Conservation (phyloP, 2,329 filamentous ascomycete genomes). For the Pseudogymnoascus sp. region DNA sequence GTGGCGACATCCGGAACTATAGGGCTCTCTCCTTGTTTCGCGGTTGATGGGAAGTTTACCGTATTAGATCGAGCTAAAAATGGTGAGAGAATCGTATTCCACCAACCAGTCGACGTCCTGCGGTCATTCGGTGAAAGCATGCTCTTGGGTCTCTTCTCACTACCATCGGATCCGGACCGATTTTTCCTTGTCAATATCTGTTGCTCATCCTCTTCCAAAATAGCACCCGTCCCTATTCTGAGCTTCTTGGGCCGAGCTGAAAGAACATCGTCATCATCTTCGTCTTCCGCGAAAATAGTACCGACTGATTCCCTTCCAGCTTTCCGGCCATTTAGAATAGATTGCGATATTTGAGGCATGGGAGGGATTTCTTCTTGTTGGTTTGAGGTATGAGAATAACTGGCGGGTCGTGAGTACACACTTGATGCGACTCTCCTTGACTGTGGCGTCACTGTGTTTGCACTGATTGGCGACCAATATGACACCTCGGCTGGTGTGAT, state of each 20-base stretch:
- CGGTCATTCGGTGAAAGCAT: constrained; percentile 25
- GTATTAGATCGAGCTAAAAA: constrained; percentile 43
- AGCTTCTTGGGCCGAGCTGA: constrained; percentile 15
- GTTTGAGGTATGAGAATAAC: constrained; percentile 28
- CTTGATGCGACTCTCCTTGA: constrained; percentile 22
- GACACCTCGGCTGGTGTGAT: constrained; percentile 43
- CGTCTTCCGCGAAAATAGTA: constrained; percentile 27
- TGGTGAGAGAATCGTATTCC: constrained; percentile 69
- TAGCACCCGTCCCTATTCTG: constrained; percentile 46
- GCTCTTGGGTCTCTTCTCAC: not conserved
- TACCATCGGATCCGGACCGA: not conserved
- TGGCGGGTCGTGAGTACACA: constrained; percentile 53
- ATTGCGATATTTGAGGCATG: constrained; percentile 49
- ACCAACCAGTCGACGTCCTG: constrained; percentile 64
- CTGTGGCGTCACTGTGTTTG: constrained; percentile 16
- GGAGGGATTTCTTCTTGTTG: constrained; percentile 45
- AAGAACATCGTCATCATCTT: constrained; percentile 13
- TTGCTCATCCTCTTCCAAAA: constrained; percentile 64
- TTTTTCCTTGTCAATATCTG: constrained; percentile 31
- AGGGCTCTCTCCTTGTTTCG: constrained; percentile 21
- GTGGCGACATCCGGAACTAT: constrained; percentile 27
- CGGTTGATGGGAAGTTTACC: constrained; percentile 16
- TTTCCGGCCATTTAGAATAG: constrained; percentile 26
- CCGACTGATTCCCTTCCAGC: constrained; percentile 26
- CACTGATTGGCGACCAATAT: constrained; percentile 27